Evolutionary conservation across 345 rosid species (phyloP).

Genomic region (Citrus inodora): DNA sequence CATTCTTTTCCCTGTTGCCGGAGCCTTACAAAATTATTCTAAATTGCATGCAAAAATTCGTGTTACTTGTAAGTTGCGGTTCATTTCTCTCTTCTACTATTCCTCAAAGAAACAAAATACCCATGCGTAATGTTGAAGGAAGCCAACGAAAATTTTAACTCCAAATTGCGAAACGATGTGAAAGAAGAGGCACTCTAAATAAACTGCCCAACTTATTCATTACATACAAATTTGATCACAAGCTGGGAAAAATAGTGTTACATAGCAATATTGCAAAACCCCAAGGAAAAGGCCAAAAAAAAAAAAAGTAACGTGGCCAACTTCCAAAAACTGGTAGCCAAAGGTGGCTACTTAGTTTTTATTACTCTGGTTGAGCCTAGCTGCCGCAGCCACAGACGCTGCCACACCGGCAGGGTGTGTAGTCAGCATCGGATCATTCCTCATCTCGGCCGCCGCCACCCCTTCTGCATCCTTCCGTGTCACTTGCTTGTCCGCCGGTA

Average conservation of each 20-base stretch:
- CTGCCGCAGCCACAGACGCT: constrained; percentile 71
- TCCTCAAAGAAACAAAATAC: too few relatives aligned
- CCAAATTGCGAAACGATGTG: background rate
- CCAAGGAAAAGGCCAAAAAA: too few relatives aligned
- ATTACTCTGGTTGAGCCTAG: constrained; percentile 59
- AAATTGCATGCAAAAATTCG: background rate
- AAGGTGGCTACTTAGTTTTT: background rate
- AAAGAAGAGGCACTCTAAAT: background rate
- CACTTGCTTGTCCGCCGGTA: constrained; percentile 61
- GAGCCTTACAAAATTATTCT: background rate
- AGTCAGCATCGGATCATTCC: constrained; percentile 68
- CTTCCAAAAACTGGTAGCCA: background rate
- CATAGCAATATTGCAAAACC: background rate
- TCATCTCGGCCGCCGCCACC: constrained; percentile 73
- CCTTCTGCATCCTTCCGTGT: constrained; percentile 76
- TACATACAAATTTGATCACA: background rate
- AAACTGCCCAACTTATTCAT: background rate
- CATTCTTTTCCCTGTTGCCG: too few relatives aligned
- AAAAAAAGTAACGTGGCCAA: background rate
- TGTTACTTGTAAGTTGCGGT: background rate
- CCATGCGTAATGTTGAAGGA: background rate
- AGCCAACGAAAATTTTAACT: background rate
- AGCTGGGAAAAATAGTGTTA: background rate
- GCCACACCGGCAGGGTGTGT: constrained; percentile 77
- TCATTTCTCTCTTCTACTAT: background rate